Base-by-base conservation (phyloP, 169 alveolate species). In the Cryptosporidium felis region DNA sequence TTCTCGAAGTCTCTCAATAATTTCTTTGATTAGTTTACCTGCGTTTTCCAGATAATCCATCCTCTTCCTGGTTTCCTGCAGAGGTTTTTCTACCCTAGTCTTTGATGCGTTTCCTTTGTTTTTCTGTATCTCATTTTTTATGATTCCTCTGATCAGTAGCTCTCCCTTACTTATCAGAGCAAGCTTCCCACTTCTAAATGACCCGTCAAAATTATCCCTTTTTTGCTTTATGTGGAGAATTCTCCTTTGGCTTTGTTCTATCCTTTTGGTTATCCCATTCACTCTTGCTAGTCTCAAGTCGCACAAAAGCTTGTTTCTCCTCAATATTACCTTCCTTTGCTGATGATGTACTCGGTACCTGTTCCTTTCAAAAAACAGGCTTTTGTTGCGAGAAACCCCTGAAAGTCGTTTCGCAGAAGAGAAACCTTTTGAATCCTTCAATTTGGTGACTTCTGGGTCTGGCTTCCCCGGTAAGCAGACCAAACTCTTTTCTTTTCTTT, bases 121-220 rank as follows among this genome's bases (percentile, higher is more conserved):
- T 4, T 56, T 56, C 4, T n/a, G 9, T 56, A 56, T 0, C 4
- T 56, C 63, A 5, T 28, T 56, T 10, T 56, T 21, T 26, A 56
- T 5, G 44, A 56, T 26, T 28, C 32, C 63, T 10, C 8, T 18
- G 0, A 56, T 0, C 1, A 42, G 23, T 4, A 28, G n/a, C 5
- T 56, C 63, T 26, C 63, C 63, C 34, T 42, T 56, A 14, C 12
- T 56, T 30, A 56, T 56, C 23, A 56, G 32, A 38, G 26, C 63
- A 56, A 56, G 26, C 41, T 21, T 21, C 18, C 32, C n/a, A 30
- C 26, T 56, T 28, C 32, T 56, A 26, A 21, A 21, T n/a, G 32
- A 28, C 10, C 14, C 16, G 1, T 28, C n/a, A n/a, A 56, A 30
- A 3, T 30, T 30, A 18, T 56, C 63, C n/a, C 63, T 21, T 12